phyloP scores from a whole-genome alignment of 1,139 yeast genomes.

The Casaregolazyma lundiana region DNA sequence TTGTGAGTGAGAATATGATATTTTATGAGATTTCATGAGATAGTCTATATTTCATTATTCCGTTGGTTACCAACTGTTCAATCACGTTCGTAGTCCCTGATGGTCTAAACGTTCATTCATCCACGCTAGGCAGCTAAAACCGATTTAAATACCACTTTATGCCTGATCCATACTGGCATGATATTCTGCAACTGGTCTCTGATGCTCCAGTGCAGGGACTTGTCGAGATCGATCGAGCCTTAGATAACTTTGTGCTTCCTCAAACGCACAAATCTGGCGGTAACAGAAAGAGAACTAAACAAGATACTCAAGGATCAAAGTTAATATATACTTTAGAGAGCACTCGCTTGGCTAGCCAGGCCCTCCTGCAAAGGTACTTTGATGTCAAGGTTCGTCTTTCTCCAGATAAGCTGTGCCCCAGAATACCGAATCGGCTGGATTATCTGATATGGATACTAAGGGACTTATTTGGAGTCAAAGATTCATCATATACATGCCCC shows the following conservation, averaged over 20 bases:
- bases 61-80: no score
- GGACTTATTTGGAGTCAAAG: slow-evolving; percentile 2
- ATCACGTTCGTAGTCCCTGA: no score
- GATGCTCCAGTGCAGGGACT: not conserved
- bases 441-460: slow-evolving; percentile 24
- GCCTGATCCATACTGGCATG: not conserved
- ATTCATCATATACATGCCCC: not conserved
- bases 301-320: slow-evolving; percentile 1
- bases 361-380: slow-evolving; percentile 20
- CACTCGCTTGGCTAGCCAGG: slow-evolving; percentile 18
- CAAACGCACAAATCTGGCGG: slow-evolving; percentile 7
- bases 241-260: not conserved
- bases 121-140: no score
- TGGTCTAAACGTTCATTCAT: no score
- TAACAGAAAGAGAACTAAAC: slow-evolving; percentile 5
- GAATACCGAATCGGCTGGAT: slow-evolving; percentile 27
- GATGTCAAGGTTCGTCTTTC: slow-evolving; percentile 19
- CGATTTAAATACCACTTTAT: no score
- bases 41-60: no score
- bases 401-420: slow-evolving; percentile 24
- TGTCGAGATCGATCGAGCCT: not conserved
- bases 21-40: no score
- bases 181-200: not conserved
- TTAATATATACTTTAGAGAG: slow-evolving; percentile 15
- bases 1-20: not conserved